These are phyloP conservation scores for Mycena indigotica DNA, from an alignment of 768 basidiomycete species.

Conservation along the genomic window DNA sequence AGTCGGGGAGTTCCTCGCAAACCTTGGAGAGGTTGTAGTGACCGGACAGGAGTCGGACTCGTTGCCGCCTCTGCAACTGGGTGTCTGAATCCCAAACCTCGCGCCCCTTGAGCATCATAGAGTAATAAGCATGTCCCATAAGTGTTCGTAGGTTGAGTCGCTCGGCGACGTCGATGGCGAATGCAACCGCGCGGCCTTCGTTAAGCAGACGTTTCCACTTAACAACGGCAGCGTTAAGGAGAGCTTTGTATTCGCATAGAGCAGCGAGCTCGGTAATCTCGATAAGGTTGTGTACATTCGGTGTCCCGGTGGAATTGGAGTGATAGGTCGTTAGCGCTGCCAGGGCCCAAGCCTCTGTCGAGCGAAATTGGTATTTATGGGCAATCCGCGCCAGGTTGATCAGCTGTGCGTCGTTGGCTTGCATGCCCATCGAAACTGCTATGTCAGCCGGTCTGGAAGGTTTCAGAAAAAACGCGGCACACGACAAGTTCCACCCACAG, in stretches of 20 bases:
- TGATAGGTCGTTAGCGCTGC: constrained; percentile 43
- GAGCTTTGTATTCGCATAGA: constrained; percentile 48
- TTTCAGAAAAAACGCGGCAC: constrained; percentile 1
- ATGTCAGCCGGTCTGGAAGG: constrained; percentile 46
- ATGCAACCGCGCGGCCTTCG: constrained; percentile 46
- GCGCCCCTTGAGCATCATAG: constrained; percentile 54
- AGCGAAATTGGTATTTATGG: constrained; percentile 59
- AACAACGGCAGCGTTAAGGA: constrained; percentile 42
- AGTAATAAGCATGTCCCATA: constrained; percentile 52
- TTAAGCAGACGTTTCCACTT: constrained; percentile 53
- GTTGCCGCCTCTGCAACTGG: constrained; percentile 49
- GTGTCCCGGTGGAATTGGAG: constrained; percentile 28
- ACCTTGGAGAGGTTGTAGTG: constrained; percentile 50
- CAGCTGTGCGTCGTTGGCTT: constrained; percentile 44
- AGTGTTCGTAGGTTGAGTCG: constrained; percentile 48
- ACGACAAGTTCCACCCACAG: constrained; percentile 39
- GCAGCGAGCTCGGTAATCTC: constrained; percentile 56
- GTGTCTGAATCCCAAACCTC: constrained; percentile 50
- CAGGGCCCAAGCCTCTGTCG: constrained; percentile 53
- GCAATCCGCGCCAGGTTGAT: constrained; percentile 53
- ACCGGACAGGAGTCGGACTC: constrained; percentile 54
- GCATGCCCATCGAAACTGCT: constrained; percentile 39
- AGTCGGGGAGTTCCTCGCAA: constrained; percentile 45
- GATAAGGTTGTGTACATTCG: constrained; percentile 40
- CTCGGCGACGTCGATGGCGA: constrained; percentile 50